Conservation (phyloP, 2,329 filamentous ascomycete species). For the Boeremia lycopersici region DNA sequence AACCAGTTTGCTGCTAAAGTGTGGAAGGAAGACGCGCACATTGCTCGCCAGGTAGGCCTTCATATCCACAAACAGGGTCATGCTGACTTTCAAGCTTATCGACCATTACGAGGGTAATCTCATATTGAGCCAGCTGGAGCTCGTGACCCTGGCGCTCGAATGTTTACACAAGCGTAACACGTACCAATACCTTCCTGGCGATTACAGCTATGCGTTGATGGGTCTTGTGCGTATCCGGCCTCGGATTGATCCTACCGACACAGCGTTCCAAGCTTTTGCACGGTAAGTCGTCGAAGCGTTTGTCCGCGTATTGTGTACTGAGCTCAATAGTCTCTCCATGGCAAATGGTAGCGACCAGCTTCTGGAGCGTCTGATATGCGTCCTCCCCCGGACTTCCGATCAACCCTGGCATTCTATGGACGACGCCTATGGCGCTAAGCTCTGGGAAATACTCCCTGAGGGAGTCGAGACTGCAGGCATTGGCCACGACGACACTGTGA, state of each 20-base stretch:
- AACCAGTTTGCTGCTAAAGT: conserved; percentile 50
- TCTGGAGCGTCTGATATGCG: conserved; percentile 54
- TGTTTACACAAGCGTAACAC: conserved; percentile 51
- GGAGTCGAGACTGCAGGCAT: conserved; percentile 49
- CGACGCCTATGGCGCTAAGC: conserved; percentile 50
- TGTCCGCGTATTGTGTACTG: neutral
- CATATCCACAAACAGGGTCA: neutral
- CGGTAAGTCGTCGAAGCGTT: conserved; percentile 25
- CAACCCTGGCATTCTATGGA: conserved; percentile 51
- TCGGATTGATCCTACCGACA: conserved; percentile 46
- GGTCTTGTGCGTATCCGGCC: conserved; percentile 52
- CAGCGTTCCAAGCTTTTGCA: conserved; percentile 56
- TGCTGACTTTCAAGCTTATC: conserved; percentile 45
- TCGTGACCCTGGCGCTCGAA: conserved; percentile 49
- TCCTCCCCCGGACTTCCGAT: conserved; percentile 42
- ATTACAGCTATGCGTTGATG: conserved; percentile 56
- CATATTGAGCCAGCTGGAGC: conserved; percentile 50
- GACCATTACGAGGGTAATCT: conserved; percentile 55
- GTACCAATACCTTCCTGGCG: conserved; percentile 46
- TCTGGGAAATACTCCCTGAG: conserved; percentile 54
- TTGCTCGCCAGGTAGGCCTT: conserved; percentile 35
- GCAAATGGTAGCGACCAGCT: conserved; percentile 54
- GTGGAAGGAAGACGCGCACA: conserved; percentile 48
- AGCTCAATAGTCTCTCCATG: conserved; percentile 46
- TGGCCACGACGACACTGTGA: conserved; percentile 51